Evolutionary conservation across 345 rosid species (phyloP), one percentile per base, ranked within the genome.

Genomic region (Syzygium aromaticum): DNA sequence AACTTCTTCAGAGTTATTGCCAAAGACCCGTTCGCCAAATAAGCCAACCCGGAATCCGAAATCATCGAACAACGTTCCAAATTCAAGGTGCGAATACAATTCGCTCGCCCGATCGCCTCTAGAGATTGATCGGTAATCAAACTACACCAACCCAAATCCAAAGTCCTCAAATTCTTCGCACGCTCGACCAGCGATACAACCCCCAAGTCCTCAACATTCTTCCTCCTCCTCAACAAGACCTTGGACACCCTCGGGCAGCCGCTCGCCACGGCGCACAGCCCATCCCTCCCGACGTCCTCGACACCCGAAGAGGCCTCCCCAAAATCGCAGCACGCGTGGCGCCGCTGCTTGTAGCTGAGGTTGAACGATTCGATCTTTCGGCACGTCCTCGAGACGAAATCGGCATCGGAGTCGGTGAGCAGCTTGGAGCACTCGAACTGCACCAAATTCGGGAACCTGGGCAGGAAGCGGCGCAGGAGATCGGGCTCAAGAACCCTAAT

Each of bases 361-460:
- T 88, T 87, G 61, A 93, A 87, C 73, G 64, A 59, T 53, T 90
- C 87, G 56, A 93, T 57, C 30, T 84, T 89, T 5, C 89, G 91
- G 54, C 95, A 93, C 11, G 90, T 87, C 61, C 54, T 61, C 52
- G 93, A 87, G 5, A 93, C 84, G 77, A 92, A 90, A 64, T 88
- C 86, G 53, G 91, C 90, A 30, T 92, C 89, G 88, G 91, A 5
- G 64, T 91, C 15, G 54, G 90, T 54, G 63, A 90, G 67, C 2
- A 84, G 87, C 56, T 27, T 52, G 0, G 83, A 38, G 11, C 90
- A 89, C 86, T 87, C 87, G 59, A 93, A 88, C 2, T 51, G 27
- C 52, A 83, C 33, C 53, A 93, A 51, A 77, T 90, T 93, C 59
- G 94, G 93, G 91, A 92, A 93, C 87, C 94, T 92, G 82, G 91